phyloP scores from a whole-genome alignment of 2,329 filamentous ascomycete genomes.

The Aspergillus fischeri region DNA sequence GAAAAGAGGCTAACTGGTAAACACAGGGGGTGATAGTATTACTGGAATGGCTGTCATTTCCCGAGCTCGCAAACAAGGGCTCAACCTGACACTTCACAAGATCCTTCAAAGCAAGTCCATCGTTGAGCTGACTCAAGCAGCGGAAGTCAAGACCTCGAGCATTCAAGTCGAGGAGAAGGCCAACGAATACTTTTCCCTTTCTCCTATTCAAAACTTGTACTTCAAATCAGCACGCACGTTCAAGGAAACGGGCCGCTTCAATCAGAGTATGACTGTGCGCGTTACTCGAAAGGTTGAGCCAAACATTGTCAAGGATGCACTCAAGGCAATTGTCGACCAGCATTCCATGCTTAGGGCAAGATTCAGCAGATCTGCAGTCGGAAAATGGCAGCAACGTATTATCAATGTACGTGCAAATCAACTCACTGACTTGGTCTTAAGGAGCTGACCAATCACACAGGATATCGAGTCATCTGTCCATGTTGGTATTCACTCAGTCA shows the following conservation, averaged over 20 bases:
- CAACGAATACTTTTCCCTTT: conserved; percentile 27
- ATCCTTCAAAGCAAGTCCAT: conserved; percentile 33
- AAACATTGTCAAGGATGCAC: conserved; percentile 22
- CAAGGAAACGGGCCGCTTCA: conserved; percentile 26
- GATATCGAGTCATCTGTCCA: conserved; percentile 30
- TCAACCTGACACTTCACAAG: conserved; percentile 31
- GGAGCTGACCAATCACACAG: conserved; percentile 17
- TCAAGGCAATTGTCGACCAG: conserved; percentile 27
- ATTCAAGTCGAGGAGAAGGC: conserved; percentile 22
- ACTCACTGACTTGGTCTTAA: neutral
- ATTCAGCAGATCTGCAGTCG: conserved; percentile 17
- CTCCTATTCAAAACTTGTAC: conserved; percentile 33
- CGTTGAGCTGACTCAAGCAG: conserved; percentile 25
- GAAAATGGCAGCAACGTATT: conserved; percentile 26
- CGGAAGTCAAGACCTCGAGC: conserved; percentile 14
- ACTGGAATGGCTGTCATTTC: conserved; percentile 38
- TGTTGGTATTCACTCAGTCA: conserved; percentile 26
- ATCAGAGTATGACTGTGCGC: conserved; percentile 32
- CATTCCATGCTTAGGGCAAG: conserved; percentile 35
- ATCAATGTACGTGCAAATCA: conserved; percentile 17
- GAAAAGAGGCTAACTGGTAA: neutral
- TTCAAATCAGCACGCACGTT: conserved; percentile 21
- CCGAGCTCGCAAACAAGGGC: conserved; percentile 32
- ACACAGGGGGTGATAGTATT: conserved; percentile 37
- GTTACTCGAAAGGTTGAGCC: conserved; percentile 23